Base-by-base conservation (phyloP, 768 basidiomycete genomes). In the Crassisporium funariophilum region DNA sequence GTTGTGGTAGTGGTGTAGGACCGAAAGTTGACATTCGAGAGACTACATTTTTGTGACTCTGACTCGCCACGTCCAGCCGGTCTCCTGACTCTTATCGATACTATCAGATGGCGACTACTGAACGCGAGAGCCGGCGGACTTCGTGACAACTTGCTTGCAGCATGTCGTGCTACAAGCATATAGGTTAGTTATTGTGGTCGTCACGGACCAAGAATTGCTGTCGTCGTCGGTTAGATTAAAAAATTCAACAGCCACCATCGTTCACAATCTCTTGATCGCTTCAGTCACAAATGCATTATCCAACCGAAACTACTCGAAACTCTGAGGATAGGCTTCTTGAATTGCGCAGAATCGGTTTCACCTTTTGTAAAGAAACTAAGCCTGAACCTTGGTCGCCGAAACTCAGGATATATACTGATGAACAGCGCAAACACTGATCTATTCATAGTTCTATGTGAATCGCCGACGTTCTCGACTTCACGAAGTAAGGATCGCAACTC, bases 71-170 rank as follows among this genome's bases (percentile, higher is more conserved):
- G 57, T 59, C 54, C n/a, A n/a, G 51, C 57, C 56, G 53, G 60
- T 57, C 62, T 61, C 63, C 67, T 68, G 66, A 68, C 65, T 66
- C 69, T 66, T 66, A 70, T 73, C 69, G 65, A 64, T 63, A 54
- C 44, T 59, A 61, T 63, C 63, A 61, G 70, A 68, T 64, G 55
- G 50, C 60, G 36, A 5, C 42, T 47, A 41, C 47, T 46, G 35
- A 49, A 22, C 35, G 42, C 51, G n/a, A n/a, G n/a, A 38, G 45
- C 41, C 51, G 59, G 52, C 41, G 53, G 49, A 53, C 55, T 52
- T 38, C 53, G 54, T 54, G 55, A 50, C 52, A 59, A 49, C 47
- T 53, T n/a, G n/a, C n/a, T 50, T 41, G 41, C 57, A 50, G 57
- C 63, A 66, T 64, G 54, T 41, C 55, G 55, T 52, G 44, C 64